Evolutionary conservation across 441 rosid species (phyloP), one percentile per base, ranked within the genome.

Genomic region (Adansonia grandidieri): DNA sequence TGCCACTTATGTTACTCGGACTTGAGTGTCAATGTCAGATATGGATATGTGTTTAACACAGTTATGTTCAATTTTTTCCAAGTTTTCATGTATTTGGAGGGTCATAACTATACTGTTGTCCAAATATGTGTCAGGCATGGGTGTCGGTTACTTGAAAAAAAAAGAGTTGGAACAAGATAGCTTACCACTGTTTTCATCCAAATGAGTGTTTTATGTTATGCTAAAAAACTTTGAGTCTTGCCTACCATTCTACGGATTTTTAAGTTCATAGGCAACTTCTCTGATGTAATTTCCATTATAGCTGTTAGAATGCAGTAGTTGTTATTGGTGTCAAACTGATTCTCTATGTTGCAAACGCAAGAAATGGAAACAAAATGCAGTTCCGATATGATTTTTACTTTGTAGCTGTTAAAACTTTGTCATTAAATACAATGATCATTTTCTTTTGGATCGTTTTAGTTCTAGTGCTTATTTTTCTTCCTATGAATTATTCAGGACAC

Each of bases 401-500:
- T 17, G 5, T 56, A 19, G 47, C 13, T 9, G 11, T 67, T 24
- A 32, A 14, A 42, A 54, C 8, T 50, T 9, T 57, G 17, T 45
- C 14, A n/a, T 63, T 50, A 15, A 48, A 44, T 60, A 50, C 14
- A 20, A 8, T 42, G 58, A 40, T 24, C 53, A 7, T 69, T 54
- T 20, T 10, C 54, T 19, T 44, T 76, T 20, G 17, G 64, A 45
- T 17, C 15, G 10, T 57, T 45, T 14, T 5, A 17, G 44, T 57
- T 20, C 20, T 24, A 45, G 24, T 44, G 58, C 14, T 75, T 45
- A 67, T 51, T 54, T 68, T 67, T 58, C 32, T 13, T 37, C 11
- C 40, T 62, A 5, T 62, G 79, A 73, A 68, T 5, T 20, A 75
- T 80, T 71, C 83, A 91, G 96, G 95, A 88, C 20, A 19, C 71